Percentiles rank a stretch among this genome's conserved stretches.
These are phyloP conservation scores for Macrophomina phaseolina DNA, from an alignment of 2,329 filamentous ascomycete genomes.

Conservation along the genomic window DNA sequence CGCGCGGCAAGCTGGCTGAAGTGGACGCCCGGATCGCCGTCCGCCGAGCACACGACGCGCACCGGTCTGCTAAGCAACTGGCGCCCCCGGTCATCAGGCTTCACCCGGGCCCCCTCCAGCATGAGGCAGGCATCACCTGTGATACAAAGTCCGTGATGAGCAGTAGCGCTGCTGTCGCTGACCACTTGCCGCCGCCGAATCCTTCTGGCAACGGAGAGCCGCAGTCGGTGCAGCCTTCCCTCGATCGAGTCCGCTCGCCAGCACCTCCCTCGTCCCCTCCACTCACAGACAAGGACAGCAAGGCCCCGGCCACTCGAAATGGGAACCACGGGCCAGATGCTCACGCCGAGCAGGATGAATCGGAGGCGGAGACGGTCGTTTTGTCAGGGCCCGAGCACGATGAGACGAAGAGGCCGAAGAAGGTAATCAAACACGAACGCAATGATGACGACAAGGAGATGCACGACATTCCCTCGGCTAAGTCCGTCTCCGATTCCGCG, in stretches of 20 bases:
- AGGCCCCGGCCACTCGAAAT: constrained; percentile 18
- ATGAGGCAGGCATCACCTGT: constrained; percentile 27
- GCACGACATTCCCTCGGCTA: constrained; percentile 20
- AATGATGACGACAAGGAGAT: constrained; percentile 39
- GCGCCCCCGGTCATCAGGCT: constrained; percentile 23
- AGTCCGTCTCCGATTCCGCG: background rate
- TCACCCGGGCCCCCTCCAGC: constrained; percentile 26
- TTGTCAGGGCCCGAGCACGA: constrained; percentile 37
- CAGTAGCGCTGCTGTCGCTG: constrained; percentile 30
- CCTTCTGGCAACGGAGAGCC: constrained; percentile 28
- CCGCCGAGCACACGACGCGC: constrained; percentile 26
- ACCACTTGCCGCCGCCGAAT: constrained; percentile 28
- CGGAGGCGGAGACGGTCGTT: constrained; percentile 58
- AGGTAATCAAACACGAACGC: constrained; percentile 48
- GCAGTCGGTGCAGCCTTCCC: constrained; percentile 27
- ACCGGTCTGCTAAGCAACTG: constrained; percentile 28
- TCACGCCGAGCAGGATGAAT: constrained; percentile 47
- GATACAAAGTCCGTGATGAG: constrained; percentile 29
- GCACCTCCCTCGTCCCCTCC: constrained; percentile 24
- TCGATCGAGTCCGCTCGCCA: constrained; percentile 24
- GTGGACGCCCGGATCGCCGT: constrained; percentile 20
- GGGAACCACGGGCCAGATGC: constrained; percentile 29
- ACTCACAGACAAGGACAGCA: constrained; percentile 26
- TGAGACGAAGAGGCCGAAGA: constrained; percentile 31
- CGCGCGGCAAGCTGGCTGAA: constrained; percentile 19